phyloP scores from a whole-genome alignment of 345 rosid species.

The Citrus reticulata region DNA sequence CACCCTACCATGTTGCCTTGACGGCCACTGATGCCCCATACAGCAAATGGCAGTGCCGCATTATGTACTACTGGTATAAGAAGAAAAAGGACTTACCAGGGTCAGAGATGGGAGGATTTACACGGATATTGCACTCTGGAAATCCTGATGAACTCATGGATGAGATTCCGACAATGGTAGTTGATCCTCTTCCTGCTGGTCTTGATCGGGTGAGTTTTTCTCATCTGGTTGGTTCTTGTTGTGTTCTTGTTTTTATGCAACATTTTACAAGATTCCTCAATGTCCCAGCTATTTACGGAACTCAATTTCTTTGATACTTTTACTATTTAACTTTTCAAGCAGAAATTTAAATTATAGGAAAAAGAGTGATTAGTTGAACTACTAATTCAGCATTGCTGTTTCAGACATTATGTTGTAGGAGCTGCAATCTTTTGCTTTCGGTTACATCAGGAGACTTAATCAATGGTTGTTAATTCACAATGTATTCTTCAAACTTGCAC shows the following conservation, averaged over 20 bases:
- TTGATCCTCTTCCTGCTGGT: slow-evolving; percentile 94
- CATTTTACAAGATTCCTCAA: background rate
- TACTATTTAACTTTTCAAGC: background rate
- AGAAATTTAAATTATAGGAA: background rate
- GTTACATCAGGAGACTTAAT: background rate
- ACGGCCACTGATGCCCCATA: slow-evolving; percentile 89
- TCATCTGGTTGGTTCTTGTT: background rate
- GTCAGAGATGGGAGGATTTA: slow-evolving; percentile 94
- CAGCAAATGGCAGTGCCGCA: slow-evolving; percentile 96
- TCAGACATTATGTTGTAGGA: background rate
- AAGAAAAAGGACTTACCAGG: slow-evolving; percentile 70
- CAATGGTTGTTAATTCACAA: background rate
- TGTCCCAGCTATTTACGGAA: no score
- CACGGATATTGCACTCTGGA: slow-evolving; percentile 90
- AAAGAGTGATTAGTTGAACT: background rate
- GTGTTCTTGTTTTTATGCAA: background rate
- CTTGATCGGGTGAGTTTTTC: slow-evolving; percentile 61
- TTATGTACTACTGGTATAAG: slow-evolving; percentile 95
- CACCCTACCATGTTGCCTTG: slow-evolving; percentile 76
- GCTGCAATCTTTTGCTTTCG: background rate
- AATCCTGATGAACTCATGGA: slow-evolving; percentile 80
- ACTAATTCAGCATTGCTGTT: background rate
- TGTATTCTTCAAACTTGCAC: background rate
- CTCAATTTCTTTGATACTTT: background rate
- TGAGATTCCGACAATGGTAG: slow-evolving; percentile 85